Base-by-base conservation (phyloP, 164 flowering plant species). In the Pachysandra terminalis region DNA sequence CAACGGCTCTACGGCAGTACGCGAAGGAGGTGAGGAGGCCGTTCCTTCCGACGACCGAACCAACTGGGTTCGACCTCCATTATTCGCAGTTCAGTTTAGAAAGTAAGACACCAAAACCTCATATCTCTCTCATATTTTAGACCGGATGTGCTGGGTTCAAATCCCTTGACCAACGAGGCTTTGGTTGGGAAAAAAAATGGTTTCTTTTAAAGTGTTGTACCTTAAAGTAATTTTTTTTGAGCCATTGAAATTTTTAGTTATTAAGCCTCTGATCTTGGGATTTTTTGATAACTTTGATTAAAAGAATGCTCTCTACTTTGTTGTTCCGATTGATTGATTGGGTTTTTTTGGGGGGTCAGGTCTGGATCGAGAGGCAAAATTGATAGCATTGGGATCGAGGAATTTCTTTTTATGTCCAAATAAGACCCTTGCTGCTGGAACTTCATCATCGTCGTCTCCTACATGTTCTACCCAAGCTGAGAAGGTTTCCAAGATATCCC, bases 81-180 rank as follows among this genome's bases (percentile, higher is more conserved):
- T 91, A 95, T 52, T 91, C 98, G 9, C 94, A 89, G 71, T 95
- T 95, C 71, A 88, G 92, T 78, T 74, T 94, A 71, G 97, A 94
- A 78, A 84, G 98, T 95, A 84, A 86, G 89, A 23, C 22, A 9
- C 21, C 26, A 13, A 45, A 54, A 24, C 54, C 12, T 19, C 55
- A 22, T 3, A 32, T 73, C 59, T 23, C 37, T 32, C 37, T 7
- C 37, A 3, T 32, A 32, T 32, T 32, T 32, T 32, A n/a, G n/a
- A n/a, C n/a, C n/a, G n/a, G n/a, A n/a, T n/a, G n/a, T n/a, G n/a
- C n/a, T n/a, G n/a, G n/a, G n/a, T n/a, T n/a, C n/a, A n/a, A n/a
- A n/a, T n/a, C n/a, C n/a, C n/a, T n/a, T n/a, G n/a, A n/a, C n/a
- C n/a, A n/a, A n/a, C n/a, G n/a, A n/a, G n/a, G n/a, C n/a, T n/a